These are phyloP conservation scores for Ceratobasidium sp. DNA, from an alignment of 1,284 basidiomycete genomes.

Conservation along the genomic window DNA sequence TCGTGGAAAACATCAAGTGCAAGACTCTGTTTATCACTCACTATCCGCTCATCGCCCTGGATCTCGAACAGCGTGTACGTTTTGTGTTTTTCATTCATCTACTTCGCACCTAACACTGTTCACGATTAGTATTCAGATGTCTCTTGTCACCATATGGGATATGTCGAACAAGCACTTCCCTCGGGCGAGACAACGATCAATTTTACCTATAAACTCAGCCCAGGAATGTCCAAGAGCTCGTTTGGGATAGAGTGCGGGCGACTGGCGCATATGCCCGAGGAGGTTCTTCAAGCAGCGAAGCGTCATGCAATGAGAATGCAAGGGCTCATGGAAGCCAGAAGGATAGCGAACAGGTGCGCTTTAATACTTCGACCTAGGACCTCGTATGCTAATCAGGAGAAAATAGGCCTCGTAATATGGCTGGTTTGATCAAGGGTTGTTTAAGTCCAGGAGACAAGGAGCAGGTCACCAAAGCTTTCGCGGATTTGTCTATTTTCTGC, in stretches of 20 bases:
- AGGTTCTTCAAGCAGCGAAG: constrained; percentile 67
- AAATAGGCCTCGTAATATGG: constrained; percentile 20
- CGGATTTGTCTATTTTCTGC: constrained; percentile 17
- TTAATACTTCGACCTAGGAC: too few species aligned
- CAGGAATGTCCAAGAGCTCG: constrained; percentile 78
- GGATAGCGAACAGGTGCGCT: constrained; percentile 36
- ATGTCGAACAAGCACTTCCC: constrained; percentile 62
- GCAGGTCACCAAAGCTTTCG: not conserved
- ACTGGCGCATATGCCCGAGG: constrained; percentile 79
- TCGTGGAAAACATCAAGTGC: constrained; percentile 68
- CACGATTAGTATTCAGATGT: constrained; percentile 53
- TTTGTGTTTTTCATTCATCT: constrained; percentile 45
- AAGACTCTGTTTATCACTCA: constrained; percentile 95
- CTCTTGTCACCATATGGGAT: constrained; percentile 87
- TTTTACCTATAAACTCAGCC: constrained; percentile 79
- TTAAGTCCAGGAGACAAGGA: not conserved
- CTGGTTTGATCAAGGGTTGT: constrained; percentile 16
- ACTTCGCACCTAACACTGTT: constrained; percentile 2
- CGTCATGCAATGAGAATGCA: constrained; percentile 66
- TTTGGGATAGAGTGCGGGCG: constrained; percentile 91
- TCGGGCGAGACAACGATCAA: constrained; percentile 80
- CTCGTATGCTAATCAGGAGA: not conserved
- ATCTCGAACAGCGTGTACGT: constrained; percentile 64
- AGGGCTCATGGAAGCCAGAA: constrained; percentile 53
- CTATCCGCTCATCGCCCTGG: constrained; percentile 67